Evolutionary conservation across 1,284 basidiomycete species (phyloP).

Genomic region (Ceratobasidium sp.): DNA sequence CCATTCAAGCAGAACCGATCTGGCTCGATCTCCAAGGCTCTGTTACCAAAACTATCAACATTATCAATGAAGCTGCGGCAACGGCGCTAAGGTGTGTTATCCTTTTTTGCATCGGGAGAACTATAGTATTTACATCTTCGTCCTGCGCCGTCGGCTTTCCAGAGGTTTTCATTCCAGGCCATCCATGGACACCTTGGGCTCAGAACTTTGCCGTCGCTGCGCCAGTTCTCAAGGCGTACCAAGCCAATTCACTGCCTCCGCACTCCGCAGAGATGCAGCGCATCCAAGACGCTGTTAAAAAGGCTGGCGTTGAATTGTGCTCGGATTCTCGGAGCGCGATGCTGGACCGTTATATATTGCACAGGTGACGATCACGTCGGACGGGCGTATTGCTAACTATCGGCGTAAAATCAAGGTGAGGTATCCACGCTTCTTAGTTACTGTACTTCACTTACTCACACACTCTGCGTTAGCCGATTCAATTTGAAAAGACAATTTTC

Average conservation of each 20-base stretch:
- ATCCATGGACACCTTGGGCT: slow-evolving; percentile 58
- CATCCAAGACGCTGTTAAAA: slow-evolving; percentile 55
- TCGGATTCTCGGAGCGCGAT: slow-evolving; percentile 57
- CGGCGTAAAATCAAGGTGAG: slow-evolving; percentile 57
- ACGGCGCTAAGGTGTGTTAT: slow-evolving; percentile 57
- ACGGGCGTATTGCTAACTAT: slow-evolving; percentile 56
- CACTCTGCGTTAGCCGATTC: background rate
- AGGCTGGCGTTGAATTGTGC: slow-evolving; percentile 54
- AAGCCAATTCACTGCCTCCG: slow-evolving; percentile 55
- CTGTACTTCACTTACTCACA: background rate
- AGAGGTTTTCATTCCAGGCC: slow-evolving; percentile 50
- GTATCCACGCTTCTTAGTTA: background rate
- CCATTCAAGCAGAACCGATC: slow-evolving; percentile 46
- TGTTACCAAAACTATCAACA: slow-evolving; percentile 56
- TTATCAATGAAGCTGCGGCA: slow-evolving; percentile 55
- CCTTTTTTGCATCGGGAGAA: slow-evolving; percentile 54
- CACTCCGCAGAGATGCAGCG: slow-evolving; percentile 58
- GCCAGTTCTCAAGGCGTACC: slow-evolving; percentile 53
- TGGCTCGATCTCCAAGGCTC: slow-evolving; percentile 58
- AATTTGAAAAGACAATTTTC: slow-evolving; percentile 54
- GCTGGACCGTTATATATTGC: slow-evolving; percentile 55
- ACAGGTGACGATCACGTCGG: slow-evolving; percentile 55
- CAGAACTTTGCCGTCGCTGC: slow-evolving; percentile 53
- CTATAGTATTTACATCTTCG: background rate
- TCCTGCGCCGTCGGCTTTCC: slow-evolving; percentile 5